Evolutionary conservation across 805 yeast genomes (phyloP).

Genomic region (Cyberlindnera nakhonratchasimensis): DNA sequence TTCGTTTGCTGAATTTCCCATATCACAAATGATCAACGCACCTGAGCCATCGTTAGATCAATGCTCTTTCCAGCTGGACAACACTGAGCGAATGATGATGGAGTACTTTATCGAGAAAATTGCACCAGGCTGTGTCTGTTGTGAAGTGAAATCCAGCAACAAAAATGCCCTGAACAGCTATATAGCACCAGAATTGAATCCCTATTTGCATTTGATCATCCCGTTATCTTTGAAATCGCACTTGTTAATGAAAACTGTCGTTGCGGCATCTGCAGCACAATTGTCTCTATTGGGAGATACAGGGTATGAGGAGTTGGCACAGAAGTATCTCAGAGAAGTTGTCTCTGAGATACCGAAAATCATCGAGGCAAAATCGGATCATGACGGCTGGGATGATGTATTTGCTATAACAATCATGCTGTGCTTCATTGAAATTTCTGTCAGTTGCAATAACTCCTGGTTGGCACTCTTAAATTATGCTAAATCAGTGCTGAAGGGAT

Average conservation of each 20-base stretch:
- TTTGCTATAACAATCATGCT: conserved; percentile 38
- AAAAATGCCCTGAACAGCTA: conserved; percentile 15
- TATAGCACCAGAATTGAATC: conserved; percentile 32
- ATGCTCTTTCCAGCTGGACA: conserved; percentile 12
- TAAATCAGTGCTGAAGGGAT: conserved; percentile 32
- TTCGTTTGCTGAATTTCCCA: conserved; percentile 23
- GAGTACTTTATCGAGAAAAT: conserved; percentile 34
- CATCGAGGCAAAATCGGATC: conserved; percentile 27
- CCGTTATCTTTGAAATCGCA: conserved; percentile 36
- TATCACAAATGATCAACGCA: conserved; percentile 15
- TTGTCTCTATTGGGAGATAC: conserved; percentile 30
- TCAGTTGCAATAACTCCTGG: conserved; percentile 39
- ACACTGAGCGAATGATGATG: conserved; percentile 23
- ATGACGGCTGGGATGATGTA: conserved; percentile 39
- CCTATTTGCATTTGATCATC: conserved; percentile 36
- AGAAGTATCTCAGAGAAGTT: conserved; percentile 29
- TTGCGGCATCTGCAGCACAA: conserved; percentile 38
- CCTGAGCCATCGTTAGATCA: conserved; percentile 18
- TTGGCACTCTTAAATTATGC: conserved; percentile 36
- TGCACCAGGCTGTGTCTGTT: conserved; percentile 40
- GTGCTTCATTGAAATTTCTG: conserved; percentile 40
- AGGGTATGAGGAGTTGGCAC: conserved; percentile 29
- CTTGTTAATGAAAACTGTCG: conserved; percentile 33
- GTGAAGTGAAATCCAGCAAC: conserved; percentile 26
- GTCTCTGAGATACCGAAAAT: conserved; percentile 31